phyloP scores from a whole-genome alignment of 306 rosid genomes.

The Citrullus amarus region DNA sequence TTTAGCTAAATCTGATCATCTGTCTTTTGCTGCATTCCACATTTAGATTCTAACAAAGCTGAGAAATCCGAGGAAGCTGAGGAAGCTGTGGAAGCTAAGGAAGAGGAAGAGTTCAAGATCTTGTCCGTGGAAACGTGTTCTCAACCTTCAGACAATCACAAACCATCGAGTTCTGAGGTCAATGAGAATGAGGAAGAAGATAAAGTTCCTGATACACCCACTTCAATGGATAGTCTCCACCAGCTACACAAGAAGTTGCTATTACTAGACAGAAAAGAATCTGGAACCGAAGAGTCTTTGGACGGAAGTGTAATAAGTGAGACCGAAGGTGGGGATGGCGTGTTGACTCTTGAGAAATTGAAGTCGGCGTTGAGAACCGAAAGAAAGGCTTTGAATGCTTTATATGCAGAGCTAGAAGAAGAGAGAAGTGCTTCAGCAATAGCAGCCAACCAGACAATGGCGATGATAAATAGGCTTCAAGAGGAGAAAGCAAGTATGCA shows the following conservation, averaged over 20 bases:
- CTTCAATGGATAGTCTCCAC: conserved; percentile 49
- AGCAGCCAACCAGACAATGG: conserved; percentile 96
- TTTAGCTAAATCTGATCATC: not conserved
- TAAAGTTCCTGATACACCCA: conserved; percentile 65
- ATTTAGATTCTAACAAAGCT: conserved; percentile 18
- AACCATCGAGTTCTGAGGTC: conserved; percentile 24
- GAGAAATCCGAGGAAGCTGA: not conserved
- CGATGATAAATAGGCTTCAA: conserved; percentile 94
- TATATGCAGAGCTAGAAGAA: conserved; percentile 84
- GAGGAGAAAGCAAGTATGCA: conserved; percentile 98
- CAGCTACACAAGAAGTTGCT: conserved; percentile 54
- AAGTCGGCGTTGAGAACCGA: conserved; percentile 54
- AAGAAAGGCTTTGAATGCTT: conserved; percentile 53
- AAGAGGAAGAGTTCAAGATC: conserved; percentile 39
- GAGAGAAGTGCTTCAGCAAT: conserved; percentile 94
- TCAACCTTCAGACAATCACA: conserved; percentile 22
- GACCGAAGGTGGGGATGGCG: conserved; percentile 44
- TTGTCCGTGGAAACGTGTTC: conserved; percentile 32
- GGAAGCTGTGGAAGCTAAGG: conserved; percentile 23
- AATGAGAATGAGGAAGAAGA: conserved; percentile 56
- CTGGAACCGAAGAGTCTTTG: conserved; percentile 63
- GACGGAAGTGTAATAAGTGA: conserved; percentile 74
- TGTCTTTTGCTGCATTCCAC: not conserved
- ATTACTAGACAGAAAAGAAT: conserved; percentile 60
- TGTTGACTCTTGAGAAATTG: conserved; percentile 43